A percentile compares a stretch with the other conserved stretches of the same genome.
Conservation (phyloP, 257 asterid species). For the Solanum megistacrolobum region DNA sequence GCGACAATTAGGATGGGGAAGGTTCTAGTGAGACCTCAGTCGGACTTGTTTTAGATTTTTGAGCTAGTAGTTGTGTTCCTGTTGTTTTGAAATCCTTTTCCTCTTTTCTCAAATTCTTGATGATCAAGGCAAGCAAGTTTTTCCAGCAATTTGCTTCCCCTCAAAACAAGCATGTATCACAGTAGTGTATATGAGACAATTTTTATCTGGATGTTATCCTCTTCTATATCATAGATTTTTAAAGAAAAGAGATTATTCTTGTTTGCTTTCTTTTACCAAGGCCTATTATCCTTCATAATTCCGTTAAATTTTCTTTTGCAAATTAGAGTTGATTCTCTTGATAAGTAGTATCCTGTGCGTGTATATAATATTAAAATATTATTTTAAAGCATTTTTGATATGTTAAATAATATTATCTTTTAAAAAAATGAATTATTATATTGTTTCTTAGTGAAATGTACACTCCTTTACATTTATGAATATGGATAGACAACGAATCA, state of each 20-base stretch:
- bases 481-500: no score
- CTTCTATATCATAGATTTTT: neutral
- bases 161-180: neutral
- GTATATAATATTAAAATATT: no score
- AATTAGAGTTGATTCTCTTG: neutral
- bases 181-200: neutral
- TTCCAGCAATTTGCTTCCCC: neutral
- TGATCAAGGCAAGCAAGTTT: neutral
- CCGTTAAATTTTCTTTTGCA: neutral
- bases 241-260: neutral
- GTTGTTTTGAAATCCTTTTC: neutral
- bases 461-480: no score
- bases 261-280: neutral
- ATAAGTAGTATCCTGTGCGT: no score
- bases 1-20: slow-evolving; percentile 1
- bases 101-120: neutral
- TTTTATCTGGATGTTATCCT: neutral
- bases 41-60: neutral
- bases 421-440: no score
- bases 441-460: no score
- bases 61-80: neutral
- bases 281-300: neutral
- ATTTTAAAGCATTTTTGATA: no score
- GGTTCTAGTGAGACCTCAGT: neutral
- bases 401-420: no score